Evolutionary conservation across 2,329 filamentous ascomycete genomes (phyloP).

Genomic region (Dothistroma septosporum): DNA sequence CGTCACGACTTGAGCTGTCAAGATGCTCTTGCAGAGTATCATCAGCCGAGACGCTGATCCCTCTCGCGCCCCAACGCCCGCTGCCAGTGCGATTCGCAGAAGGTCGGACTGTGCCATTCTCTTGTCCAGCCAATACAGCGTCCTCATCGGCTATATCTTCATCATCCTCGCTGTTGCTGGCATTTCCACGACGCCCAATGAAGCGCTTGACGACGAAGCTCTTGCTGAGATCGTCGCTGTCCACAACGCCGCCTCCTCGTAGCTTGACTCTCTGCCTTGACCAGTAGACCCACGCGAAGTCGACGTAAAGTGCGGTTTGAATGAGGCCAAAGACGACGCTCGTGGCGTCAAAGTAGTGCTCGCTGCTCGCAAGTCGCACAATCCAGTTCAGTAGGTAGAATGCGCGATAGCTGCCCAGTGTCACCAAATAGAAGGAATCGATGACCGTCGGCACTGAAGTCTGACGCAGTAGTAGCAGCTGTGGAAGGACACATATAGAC

Average conservation of each 20-base stretch:
- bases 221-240: conserved; percentile 79
- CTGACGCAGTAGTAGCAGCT: conserved; percentile 85
- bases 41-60: conserved; percentile 58
- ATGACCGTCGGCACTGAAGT: conserved; percentile 95
- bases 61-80: conserved; percentile 55
- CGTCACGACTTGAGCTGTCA: conserved; percentile 22
- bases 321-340: conserved; percentile 82
- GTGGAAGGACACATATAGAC: conserved; percentile 83
- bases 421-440: conserved; percentile 90
- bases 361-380: conserved; percentile 50
- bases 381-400: conserved; percentile 95
- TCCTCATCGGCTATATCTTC: conserved; percentile 60
- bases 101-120: conserved; percentile 30
- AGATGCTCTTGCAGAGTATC: conserved; percentile 44
- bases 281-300: conserved; percentile 98
- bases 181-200: conserved; percentile 54
- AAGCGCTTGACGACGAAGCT: conserved; percentile 80
- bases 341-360: conserved; percentile 56
- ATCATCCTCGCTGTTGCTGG: conserved; percentile 33
- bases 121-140: conserved; percentile 44
- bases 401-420: conserved; percentile 79
- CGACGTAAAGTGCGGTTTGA: conserved; percentile 83
- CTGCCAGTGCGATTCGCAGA: conserved; percentile 22
- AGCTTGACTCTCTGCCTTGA: conserved; percentile 91
- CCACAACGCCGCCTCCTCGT: conserved; percentile 78